Evolutionary conservation across 176 grass and related monocot species (phyloP), one percentile per base, ranked within the genome.

Genomic region (Secale cereale): DNA sequence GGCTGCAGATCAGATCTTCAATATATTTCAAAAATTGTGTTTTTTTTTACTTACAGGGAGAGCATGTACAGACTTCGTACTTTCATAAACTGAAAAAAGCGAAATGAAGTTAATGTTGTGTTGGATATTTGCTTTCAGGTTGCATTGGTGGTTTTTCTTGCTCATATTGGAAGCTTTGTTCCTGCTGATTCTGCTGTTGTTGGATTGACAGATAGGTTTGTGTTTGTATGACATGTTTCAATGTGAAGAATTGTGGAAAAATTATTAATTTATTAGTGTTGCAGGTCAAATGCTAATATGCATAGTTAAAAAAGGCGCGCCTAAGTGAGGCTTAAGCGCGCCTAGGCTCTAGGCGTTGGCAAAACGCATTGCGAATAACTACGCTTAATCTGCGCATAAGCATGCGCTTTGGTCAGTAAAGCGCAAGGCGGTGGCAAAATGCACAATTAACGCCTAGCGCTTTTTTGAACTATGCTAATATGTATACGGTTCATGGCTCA

Each of bases 121-220:
- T 63, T 85, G 29, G 78, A 22, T 81, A 81, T 54, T 71, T 78
- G 19, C 78, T 92, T 88, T 90, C 87, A 98, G 96, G 96, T 98
- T 88, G 93, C 96, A 72, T 94, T 95, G 88, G 82, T 98, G 60
- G 89, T 98, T 92, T 98, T 95, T 78, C 93, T 98, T 92, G 89
- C 96, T 88, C 96, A 98, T 81, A 90, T 95, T 48, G 96, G 96
- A 92, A 98, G 96, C 85, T 98, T 98, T 87, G 93, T 95, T 85
- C 96, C 93, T 70, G 96, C 96, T 90, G 93, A 98, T 86, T 95
- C 89, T 90, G 96, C 96, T 80, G 91, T 85, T 83, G 52, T 98
- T 86, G 96, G 93, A 35, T 86, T 98, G 81, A 92, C 89, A 50
- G 93, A 98, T 83, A 95, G 96, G 96, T 98, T 82, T 82, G 74